Conservation (phyloP, 495 filamentous ascomycete species). For the Podospora pseudopauciseta region DNA sequence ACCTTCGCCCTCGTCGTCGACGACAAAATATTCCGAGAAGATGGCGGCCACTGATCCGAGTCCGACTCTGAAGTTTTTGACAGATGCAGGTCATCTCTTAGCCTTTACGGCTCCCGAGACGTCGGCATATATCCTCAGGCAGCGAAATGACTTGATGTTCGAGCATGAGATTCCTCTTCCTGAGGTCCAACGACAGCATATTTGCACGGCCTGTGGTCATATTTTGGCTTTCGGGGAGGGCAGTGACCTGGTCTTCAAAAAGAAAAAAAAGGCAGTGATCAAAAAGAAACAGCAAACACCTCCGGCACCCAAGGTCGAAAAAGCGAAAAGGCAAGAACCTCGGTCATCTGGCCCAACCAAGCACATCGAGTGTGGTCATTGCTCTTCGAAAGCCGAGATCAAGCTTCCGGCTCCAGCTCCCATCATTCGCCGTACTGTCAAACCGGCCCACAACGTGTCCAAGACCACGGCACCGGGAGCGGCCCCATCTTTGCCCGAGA, state of each 20-base stretch:
- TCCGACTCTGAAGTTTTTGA: slow-evolving; percentile 39
- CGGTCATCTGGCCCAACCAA: slow-evolving; percentile 30
- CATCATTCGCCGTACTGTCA: slow-evolving; percentile 12
- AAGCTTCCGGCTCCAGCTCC: slow-evolving; percentile 28
- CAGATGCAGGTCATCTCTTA: slow-evolving; percentile 51
- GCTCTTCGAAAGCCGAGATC: slow-evolving; percentile 39
- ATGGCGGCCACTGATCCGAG: slow-evolving; percentile 33
- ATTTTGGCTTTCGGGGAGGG: slow-evolving; percentile 48
- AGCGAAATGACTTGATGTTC: slow-evolving; percentile 40
- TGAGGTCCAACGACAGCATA: slow-evolving; percentile 44
- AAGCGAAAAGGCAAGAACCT: slow-evolving; percentile 15
- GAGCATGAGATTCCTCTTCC: slow-evolving; percentile 40
- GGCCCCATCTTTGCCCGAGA: background rate
- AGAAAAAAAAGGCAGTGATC: background rate
- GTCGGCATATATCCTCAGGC: slow-evolving; percentile 49
- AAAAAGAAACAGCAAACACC: slow-evolving; percentile 12
- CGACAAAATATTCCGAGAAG: background rate
- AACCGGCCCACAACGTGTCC: slow-evolving; percentile 8
- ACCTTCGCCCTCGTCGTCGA: background rate
- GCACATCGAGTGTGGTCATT: slow-evolving; percentile 45
- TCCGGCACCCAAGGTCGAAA: background rate
- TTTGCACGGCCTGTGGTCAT: slow-evolving; percentile 51
- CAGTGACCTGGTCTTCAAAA: slow-evolving; percentile 25
- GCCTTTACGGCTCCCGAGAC: slow-evolving; percentile 43
- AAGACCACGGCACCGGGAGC: background rate